Evolutionary conservation across 345 rosid species (phyloP).

Genomic region (Populus simonii): DNA sequence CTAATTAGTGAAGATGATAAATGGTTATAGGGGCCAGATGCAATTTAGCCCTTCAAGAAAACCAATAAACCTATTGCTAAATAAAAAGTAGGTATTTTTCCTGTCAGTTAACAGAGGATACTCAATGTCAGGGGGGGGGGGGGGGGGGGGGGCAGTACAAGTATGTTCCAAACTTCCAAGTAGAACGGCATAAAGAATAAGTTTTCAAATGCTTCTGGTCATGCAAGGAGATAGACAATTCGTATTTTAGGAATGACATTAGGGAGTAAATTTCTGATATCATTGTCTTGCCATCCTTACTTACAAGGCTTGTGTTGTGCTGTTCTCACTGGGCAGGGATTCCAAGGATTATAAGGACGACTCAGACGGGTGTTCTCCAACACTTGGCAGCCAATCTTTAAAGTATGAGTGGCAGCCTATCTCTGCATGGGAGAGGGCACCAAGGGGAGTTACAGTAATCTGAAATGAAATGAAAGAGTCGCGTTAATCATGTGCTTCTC

Average conservation of each 20-base stretch:
- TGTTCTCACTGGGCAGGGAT: not conserved
- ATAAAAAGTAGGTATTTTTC: not conserved
- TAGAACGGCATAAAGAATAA: not conserved
- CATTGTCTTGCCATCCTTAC: not conserved
- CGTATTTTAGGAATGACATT: not conserved
- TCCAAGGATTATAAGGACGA: constrained; percentile 49
- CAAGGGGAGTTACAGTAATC: constrained; percentile 83
- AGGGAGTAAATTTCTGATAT: not conserved
- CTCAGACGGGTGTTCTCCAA: constrained; percentile 33
- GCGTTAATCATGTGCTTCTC: constrained; percentile 1
- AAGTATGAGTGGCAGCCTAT: constrained; percentile 46
- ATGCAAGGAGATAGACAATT: not conserved
- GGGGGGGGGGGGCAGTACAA: not conserved
- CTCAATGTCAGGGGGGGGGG: not conserved
- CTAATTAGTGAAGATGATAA: not conserved
- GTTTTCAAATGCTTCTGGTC: not conserved
- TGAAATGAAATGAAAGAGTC: constrained; percentile 30
- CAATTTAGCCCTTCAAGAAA: not conserved
- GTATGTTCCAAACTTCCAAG: not conserved
- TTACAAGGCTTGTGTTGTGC: not conserved
- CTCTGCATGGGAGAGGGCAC: constrained; percentile 62
- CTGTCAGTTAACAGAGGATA: not conserved
- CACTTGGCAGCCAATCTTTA: constrained; percentile 62
- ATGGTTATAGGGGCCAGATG: not conserved
- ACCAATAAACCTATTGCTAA: not conserved